A percentile compares a stretch with the other conserved stretches of the same genome.
These are phyloP conservation scores for Pharnaceum exiguum DNA, from an alignment of 148 eudicot genomes.

Conservation along the genomic window DNA sequence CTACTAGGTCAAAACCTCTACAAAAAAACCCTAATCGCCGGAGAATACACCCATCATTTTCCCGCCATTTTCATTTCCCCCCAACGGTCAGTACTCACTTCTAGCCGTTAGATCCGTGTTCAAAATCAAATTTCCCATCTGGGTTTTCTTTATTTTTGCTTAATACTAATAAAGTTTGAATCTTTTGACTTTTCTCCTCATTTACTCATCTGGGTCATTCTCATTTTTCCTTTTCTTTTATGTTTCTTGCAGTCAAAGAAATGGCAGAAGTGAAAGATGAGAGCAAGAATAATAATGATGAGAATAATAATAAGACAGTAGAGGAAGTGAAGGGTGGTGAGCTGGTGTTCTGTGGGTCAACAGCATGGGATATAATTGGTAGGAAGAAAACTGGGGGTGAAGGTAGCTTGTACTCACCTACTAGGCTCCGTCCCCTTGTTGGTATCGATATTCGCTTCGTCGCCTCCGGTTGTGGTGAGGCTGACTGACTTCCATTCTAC, in stretches of 20 bases:
- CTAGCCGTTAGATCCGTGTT: conserved; percentile 38
- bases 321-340: conserved; percentile 73
- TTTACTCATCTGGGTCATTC: not conserved
- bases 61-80: conserved; percentile 30
- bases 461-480: conserved; percentile 79
- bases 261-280: conserved; percentile 48
- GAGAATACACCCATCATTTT: conserved; percentile 3
- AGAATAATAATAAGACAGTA: no score
- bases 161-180: no score
- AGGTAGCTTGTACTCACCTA: conserved; percentile 63
- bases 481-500: not conserved
- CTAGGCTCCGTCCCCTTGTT: conserved; percentile 82
- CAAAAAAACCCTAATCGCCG: conserved; percentile 36
- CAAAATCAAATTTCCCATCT: not conserved
- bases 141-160: not conserved
- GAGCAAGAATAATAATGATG: conserved; percentile 39
- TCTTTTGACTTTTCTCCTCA: not conserved
- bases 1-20: conserved; percentile 27
- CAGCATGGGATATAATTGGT: conserved; percentile 83
- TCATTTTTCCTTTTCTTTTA: conserved; percentile 17
- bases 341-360: conserved; percentile 77
- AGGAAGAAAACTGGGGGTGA: conserved; percentile 45
- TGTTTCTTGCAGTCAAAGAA: conserved; percentile 14
- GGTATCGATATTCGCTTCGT: conserved; percentile 76
- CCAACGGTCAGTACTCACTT: conserved; percentile 39